These are phyloP conservation scores for Cryptococcus deneoformans DNA, from an alignment of 1,284 basidiomycete genomes.

Conservation along the genomic window DNA sequence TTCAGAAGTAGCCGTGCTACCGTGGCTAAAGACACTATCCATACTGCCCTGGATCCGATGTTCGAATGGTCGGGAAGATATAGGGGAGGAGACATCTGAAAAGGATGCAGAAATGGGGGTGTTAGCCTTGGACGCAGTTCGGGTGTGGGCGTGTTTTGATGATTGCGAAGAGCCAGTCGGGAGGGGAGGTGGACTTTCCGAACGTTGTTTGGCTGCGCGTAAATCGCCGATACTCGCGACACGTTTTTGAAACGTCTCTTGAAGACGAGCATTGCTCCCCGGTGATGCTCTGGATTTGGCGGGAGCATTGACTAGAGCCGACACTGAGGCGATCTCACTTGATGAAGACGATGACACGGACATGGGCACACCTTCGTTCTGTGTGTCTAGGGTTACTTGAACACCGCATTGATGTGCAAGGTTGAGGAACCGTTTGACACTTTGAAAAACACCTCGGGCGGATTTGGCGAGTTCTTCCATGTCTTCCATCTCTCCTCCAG, in stretches of 20 bases:
- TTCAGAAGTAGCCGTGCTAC: slow-evolving; percentile 12
- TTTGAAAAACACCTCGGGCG: slow-evolving; percentile 49
- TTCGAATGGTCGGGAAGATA: slow-evolving; percentile 12
- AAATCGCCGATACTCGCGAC: slow-evolving; percentile 60
- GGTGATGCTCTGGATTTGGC: slow-evolving; percentile 2
- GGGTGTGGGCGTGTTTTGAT: neutral
- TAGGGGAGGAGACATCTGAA: slow-evolving; percentile 24
- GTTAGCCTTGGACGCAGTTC: slow-evolving; percentile 12
- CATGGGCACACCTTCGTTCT: slow-evolving; percentile 52
- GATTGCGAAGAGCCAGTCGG: neutral
- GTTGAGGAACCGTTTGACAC: slow-evolving; percentile 54
- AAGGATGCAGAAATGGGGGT: slow-evolving; percentile 28
- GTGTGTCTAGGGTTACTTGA: slow-evolving; percentile 38
- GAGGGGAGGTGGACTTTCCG: slow-evolving; percentile 41
- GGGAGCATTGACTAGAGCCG: neutral
- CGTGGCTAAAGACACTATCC: slow-evolving; percentile 20
- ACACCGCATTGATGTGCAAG: slow-evolving; percentile 77
- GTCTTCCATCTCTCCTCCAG: neutral
- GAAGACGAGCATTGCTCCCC: slow-evolving; percentile 20
- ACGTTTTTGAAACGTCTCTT: slow-evolving; percentile 30
- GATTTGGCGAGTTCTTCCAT: slow-evolving; percentile 49
- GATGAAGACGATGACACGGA: neutral
- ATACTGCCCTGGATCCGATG: slow-evolving; percentile 21
- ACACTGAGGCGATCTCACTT: neutral
- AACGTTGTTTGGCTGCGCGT: slow-evolving; percentile 45